These are phyloP conservation scores for Neurospora sp. DNA, from an alignment of 495 filamentous ascomycete genomes.

Conservation along the genomic window DNA sequence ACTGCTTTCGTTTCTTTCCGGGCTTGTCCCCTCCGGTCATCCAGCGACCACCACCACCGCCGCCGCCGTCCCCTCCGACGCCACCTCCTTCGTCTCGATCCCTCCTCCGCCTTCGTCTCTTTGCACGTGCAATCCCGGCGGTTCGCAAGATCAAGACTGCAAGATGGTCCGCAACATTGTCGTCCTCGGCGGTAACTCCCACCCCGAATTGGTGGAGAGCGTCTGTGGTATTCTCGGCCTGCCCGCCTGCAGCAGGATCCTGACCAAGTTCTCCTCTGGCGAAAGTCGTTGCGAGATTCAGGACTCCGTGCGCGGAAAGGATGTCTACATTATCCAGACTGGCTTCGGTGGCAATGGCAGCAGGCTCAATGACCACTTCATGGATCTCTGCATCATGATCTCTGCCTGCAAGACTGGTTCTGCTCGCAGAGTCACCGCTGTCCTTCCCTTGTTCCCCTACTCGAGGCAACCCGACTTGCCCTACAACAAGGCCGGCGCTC, in stretches of 20 bases:
- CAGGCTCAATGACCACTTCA: conserved; percentile 80
- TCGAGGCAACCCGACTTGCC: conserved; percentile 90
- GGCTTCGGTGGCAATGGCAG: conserved; percentile 40
- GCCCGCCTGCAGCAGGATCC: conserved; percentile 68
- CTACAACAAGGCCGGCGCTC: conserved; percentile 91
- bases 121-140: not conserved
- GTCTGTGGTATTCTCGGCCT: conserved; percentile 85
- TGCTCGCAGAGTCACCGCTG: conserved; percentile 82
- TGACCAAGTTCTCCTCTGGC: conserved; percentile 89
- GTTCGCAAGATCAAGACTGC: not conserved
- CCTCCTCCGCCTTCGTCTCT: not conserved
- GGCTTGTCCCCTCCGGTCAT: not conserved
- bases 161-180: conserved; percentile 96
- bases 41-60: not conserved
- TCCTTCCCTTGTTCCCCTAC: conserved; percentile 93
- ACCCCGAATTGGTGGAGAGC: conserved; percentile 75
- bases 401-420: conserved; percentile 96
- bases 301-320: conserved; percentile 93
- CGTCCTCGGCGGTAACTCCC: conserved; percentile 87
- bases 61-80: not conserved
- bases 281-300: conserved; percentile 92
- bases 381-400: conserved; percentile 94
- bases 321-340: conserved; percentile 95
- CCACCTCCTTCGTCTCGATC: not conserved
- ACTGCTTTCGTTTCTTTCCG: not conserved